Evolutionary conservation across 2,329 filamentous ascomycete species (phyloP).

Genomic region (Penicillium sp.): DNA sequence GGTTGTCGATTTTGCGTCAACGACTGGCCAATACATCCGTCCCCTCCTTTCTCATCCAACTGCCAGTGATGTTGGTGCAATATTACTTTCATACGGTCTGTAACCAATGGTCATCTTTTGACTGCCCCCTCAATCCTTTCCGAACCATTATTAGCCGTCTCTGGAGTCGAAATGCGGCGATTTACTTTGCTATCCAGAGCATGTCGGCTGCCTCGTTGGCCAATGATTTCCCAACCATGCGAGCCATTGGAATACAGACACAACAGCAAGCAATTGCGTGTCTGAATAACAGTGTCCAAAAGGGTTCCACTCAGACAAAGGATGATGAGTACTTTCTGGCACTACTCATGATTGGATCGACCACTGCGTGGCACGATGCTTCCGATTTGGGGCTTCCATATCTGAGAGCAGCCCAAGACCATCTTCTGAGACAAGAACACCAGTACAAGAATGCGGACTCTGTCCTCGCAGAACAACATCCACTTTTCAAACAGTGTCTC

Average conservation of each 20-base stretch:
- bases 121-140: conserved; percentile 24
- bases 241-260: conserved; percentile 21
- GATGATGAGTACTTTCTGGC: conserved; percentile 24
- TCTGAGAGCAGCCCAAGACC: conserved; percentile 21
- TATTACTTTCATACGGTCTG: conserved; percentile 25
- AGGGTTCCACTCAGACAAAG: conserved; percentile 14
- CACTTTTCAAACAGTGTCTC: conserved; percentile 22
- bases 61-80: conserved; percentile 23
- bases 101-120: conserved; percentile 25
- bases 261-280: conserved; percentile 25
- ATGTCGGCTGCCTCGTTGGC: conserved; percentile 25
- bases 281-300: conserved; percentile 17
- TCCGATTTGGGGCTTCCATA: conserved; percentile 20
- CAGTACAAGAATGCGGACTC: conserved; percentile 17
- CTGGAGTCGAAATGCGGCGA: conserved; percentile 23
- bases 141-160: conserved; percentile 20
- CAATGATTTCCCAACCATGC: conserved; percentile 23
- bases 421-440: conserved; percentile 17
- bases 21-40: conserved; percentile 17
- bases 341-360: conserved; percentile 22
- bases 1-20: conserved; percentile 18
- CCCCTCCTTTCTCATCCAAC: conserved; percentile 21
- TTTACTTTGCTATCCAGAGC: conserved; percentile 27
- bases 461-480: conserved; percentile 21
- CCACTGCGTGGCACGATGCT: conserved; percentile 22